These are phyloP conservation scores for Starmerella bombicola DNA, from an alignment of 805 yeast genomes.

Conservation along the genomic window DNA sequence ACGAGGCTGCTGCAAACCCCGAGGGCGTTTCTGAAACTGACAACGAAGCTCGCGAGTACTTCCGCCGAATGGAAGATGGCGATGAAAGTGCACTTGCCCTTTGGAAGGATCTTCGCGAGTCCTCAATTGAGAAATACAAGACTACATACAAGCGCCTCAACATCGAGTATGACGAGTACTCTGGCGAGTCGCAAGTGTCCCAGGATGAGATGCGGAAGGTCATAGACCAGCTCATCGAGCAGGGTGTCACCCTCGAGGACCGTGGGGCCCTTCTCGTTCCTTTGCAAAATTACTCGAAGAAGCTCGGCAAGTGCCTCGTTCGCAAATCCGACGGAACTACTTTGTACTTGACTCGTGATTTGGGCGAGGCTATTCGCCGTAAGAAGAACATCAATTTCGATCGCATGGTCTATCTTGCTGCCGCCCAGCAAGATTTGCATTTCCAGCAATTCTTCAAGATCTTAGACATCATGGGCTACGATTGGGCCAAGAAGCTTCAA, in stretches of 20 bases:
- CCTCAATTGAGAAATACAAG: conserved; percentile 75
- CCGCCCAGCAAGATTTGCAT: conserved; percentile 92
- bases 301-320: conserved; percentile 82
- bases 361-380: conserved; percentile 92
- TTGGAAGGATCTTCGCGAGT: conserved; percentile 84
- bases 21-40: conserved; percentile 48
- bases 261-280: conserved; percentile 85
- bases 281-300: conserved; percentile 71
- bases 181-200: conserved; percentile 93
- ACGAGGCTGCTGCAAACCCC: conserved; percentile 47
- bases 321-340: conserved; percentile 95
- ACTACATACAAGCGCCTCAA: conserved; percentile 85
- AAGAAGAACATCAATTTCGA: conserved; percentile 73
- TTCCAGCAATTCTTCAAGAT: conserved; percentile 88
- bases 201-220: conserved; percentile 58
- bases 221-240: conserved; percentile 47
- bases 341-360: conserved; percentile 85
- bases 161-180: conserved; percentile 74
- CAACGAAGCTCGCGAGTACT: conserved; percentile 74
- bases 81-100: conserved; percentile 62
- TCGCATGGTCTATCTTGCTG: conserved; percentile 92
- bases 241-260: conserved; percentile 67
- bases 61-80: conserved; percentile 87
- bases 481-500: conserved; percentile 68
- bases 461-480: conserved; percentile 75